Conservation (phyloP, 345 rosid species). For the Trapa bicornis region DNA sequence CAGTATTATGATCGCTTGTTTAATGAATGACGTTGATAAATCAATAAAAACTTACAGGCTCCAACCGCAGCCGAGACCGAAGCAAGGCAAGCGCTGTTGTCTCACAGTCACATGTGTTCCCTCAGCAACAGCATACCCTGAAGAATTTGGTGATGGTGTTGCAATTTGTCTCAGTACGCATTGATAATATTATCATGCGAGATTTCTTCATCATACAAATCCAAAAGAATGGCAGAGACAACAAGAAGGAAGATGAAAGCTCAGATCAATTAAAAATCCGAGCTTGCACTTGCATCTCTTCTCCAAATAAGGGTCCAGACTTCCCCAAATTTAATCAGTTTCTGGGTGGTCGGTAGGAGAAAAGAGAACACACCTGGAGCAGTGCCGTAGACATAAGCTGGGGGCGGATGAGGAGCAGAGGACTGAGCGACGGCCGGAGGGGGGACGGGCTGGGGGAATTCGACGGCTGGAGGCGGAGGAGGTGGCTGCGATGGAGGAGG, state of each 20-base stretch:
- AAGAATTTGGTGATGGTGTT: neutral
- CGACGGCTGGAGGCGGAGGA: conserved; percentile 46
- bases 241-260: neutral
- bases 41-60: conserved; percentile 47
- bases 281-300: neutral
- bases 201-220: neutral
- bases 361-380: conserved; percentile 43
- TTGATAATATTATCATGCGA: no score
- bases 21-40: neutral
- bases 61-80: conserved; percentile 91
- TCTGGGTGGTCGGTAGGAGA: neutral
- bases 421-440: conserved; percentile 55
- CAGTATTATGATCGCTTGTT: neutral
- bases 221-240: neutral
- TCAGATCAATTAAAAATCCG: neutral
- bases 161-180: neutral
- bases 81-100: conserved; percentile 78
- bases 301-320: neutral
- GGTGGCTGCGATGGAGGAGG: conserved; percentile 79
- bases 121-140: conserved; percentile 83
- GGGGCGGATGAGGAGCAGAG: conserved; percentile 29
- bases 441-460: conserved; percentile 78
- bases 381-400: conserved; percentile 56
- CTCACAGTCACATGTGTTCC: conserved; percentile 80
- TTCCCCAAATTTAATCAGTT: neutral